phyloP scores from a whole-genome alignment of 352 stramenopile genomes.

The Globisporangium paroecandrum region DNA sequence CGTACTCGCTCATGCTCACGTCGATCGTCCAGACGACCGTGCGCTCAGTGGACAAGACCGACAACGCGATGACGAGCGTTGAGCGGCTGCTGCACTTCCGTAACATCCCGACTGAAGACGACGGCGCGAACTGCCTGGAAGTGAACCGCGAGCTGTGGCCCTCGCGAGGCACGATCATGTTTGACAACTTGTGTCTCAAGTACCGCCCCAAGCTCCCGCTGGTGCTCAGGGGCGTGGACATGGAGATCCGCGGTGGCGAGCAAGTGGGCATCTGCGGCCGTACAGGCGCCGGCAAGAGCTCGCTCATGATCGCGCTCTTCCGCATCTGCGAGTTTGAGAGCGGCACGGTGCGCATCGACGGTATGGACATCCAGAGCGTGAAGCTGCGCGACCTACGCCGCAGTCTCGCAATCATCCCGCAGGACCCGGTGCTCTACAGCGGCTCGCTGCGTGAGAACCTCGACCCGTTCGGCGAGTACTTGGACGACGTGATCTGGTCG shows the following conservation, averaged over 20 bases:
- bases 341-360: conserved; percentile 81
- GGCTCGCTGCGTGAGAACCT: conserved; percentile 87
- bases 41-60: conserved; percentile 9
- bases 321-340: conserved; percentile 32
- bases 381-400: conserved; percentile 22
- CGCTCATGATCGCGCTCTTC: conserved; percentile 26
- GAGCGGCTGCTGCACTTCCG: conserved; percentile 36
- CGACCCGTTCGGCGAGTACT: conserved; percentile 67
- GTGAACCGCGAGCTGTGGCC: conserved; percentile 8
- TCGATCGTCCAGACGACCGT: conserved; percentile 13
- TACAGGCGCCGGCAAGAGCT: conserved; percentile 28
- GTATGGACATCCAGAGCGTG: conserved; percentile 49
- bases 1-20: conserved; percentile 43
- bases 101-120: conserved; percentile 17
- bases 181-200: conserved; percentile 29
- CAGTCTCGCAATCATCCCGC: conserved; percentile 60
- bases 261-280: conserved; percentile 38
- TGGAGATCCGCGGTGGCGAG: conserved; percentile 26
- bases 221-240: conserved; percentile 19
- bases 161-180: conserved; percentile 20
- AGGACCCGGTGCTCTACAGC: conserved; percentile 88
- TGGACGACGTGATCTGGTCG: conserved; percentile 73
- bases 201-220: conserved; percentile 35
- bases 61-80: conserved; percentile 41
- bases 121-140: neutral